Conservation (phyloP, 495 filamentous ascomycete genomes). For the Tuber melanosporum region DNA sequence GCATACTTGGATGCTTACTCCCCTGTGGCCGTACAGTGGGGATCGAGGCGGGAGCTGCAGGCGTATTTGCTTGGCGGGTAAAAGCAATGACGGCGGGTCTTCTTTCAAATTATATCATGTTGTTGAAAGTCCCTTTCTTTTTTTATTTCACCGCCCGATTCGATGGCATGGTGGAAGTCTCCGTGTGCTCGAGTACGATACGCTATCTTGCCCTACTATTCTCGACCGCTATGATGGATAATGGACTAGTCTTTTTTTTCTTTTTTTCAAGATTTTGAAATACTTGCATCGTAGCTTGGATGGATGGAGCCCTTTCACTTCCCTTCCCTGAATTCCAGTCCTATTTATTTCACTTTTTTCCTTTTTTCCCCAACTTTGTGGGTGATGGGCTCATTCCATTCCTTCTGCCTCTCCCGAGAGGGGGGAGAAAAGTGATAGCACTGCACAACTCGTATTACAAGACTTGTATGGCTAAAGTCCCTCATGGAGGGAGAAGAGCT, state of each 20-base stretch:
- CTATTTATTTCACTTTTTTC: background rate
- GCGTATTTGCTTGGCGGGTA: background rate
- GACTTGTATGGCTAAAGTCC: conserved; percentile 3
- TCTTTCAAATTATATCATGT: background rate
- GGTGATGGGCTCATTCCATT: background rate
- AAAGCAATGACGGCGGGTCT: background rate
- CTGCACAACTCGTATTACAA: background rate
- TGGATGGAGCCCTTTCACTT: background rate
- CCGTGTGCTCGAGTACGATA: background rate
- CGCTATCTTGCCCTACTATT: background rate
- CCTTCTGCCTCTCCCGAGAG: background rate
- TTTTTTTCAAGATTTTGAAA: background rate
- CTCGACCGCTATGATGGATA: background rate
- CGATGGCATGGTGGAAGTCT: background rate
- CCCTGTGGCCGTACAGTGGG: too few relatives aligned
- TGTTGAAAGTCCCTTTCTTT: background rate
- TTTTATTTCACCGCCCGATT: background rate
- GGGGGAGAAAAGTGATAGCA: background rate
- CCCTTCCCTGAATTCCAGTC: background rate
- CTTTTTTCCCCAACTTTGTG: background rate
- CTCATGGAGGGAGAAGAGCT: background rate
- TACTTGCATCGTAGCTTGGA: background rate
- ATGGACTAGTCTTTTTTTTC: background rate
- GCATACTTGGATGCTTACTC: too few relatives aligned
- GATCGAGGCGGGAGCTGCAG: too few relatives aligned